Conservation (phyloP, 2,329 filamentous ascomycete genomes). For the Penicillium sp. region DNA sequence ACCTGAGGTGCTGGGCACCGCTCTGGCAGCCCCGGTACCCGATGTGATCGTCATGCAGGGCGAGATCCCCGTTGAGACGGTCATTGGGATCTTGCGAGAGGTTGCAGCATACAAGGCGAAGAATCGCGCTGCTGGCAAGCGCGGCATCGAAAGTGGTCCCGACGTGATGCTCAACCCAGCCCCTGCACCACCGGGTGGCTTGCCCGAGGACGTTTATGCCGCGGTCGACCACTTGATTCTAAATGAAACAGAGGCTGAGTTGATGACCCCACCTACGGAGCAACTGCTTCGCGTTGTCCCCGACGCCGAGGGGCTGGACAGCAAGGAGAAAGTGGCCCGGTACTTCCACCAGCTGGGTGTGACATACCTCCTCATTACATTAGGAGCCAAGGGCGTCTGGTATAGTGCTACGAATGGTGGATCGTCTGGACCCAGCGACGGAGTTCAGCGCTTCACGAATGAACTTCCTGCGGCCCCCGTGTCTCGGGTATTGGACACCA, state of each 20-base stretch:
- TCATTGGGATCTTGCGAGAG: constrained; percentile 57
- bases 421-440: constrained; percentile 41
- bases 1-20: constrained; percentile 38
- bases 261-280: constrained; percentile 58
- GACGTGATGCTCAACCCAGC: constrained; percentile 82
- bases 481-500: constrained; percentile 78
- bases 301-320: constrained; percentile 42
- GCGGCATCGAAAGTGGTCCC: constrained; percentile 43
- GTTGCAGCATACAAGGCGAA: constrained; percentile 37
- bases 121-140: constrained; percentile 42
- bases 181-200: constrained; percentile 69
- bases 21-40: constrained; percentile 46
- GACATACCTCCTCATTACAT: constrained; percentile 73
- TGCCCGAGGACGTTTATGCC: constrained; percentile 65
- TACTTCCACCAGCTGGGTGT: constrained; percentile 70
- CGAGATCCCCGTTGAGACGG: constrained; percentile 68
- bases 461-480: constrained; percentile 65
- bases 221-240: constrained; percentile 76
- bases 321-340: constrained; percentile 54
- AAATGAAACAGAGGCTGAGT: constrained; percentile 84
- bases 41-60: constrained; percentile 72
- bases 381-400: constrained; percentile 75
- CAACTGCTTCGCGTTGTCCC: constrained; percentile 29
- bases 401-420: constrained; percentile 55
- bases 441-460: constrained; percentile 30